phyloP scores from a whole-genome alignment of 805 yeast species.

The Wickerhamiella brachini region DNA sequence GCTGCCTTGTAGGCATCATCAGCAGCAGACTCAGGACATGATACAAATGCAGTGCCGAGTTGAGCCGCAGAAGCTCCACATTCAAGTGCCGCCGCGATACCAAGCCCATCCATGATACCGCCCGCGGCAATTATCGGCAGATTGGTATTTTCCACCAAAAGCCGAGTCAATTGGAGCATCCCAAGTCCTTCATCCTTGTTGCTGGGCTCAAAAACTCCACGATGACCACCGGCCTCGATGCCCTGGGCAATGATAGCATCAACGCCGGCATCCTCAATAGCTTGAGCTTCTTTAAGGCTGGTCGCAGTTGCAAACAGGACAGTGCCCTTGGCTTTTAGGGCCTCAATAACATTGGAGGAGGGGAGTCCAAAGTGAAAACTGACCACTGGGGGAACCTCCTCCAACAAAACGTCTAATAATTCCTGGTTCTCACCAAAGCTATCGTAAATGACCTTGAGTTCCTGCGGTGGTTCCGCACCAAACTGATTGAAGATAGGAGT shows the following conservation, averaged over 20 bases:
- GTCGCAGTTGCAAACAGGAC: constrained; percentile 36
- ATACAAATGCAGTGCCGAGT: constrained; percentile 40
- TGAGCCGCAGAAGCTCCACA: constrained; percentile 41
- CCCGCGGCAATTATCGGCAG: constrained; percentile 36
- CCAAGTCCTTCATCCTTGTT: constrained; percentile 12
- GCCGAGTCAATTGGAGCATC: neutral
- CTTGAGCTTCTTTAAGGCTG: constrained; percentile 30
- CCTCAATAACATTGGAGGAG: constrained; percentile 20
- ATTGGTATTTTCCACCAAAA: constrained; percentile 1
- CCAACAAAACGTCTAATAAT: constrained; percentile 13
- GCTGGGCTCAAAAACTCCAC: constrained; percentile 33
- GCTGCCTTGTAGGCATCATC: constrained; percentile 9
- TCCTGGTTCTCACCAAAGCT: constrained; percentile 2
- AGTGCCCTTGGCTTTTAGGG: constrained; percentile 28
- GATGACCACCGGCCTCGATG: constrained; percentile 52
- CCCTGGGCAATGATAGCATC: constrained; percentile 46
- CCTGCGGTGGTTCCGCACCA: neutral
- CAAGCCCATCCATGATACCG: constrained; percentile 31
- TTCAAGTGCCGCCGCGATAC: constrained; percentile 23
- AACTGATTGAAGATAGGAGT: neutral
- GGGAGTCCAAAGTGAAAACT: constrained; percentile 46
- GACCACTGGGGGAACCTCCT: constrained; percentile 30
- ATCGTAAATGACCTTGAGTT: neutral
- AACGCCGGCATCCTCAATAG: constrained; percentile 23
- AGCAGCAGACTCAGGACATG: constrained; percentile 23